Evolutionary conservation across 192 early-diverging fungal genomes (phyloP).

Genomic region (Thamnidium elegans): DNA sequence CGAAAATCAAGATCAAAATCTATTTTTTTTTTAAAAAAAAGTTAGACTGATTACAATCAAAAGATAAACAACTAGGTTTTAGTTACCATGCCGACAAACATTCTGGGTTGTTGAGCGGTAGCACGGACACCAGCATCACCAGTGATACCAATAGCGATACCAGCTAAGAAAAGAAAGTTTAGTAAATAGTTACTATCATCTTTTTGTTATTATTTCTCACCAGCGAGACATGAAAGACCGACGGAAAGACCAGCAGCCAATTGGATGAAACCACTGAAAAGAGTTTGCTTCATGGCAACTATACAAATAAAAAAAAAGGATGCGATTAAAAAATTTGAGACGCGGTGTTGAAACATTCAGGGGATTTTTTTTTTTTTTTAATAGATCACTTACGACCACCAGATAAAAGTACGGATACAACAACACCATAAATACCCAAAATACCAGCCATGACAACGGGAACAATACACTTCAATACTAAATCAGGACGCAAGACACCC

Average conservation of each 20-base stretch:
- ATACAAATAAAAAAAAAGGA: conserved; percentile 16
- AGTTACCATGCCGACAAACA: conserved; percentile 86
- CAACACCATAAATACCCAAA: conserved; percentile 96
- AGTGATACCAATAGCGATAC: conserved; percentile 94
- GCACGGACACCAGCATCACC: conserved; percentile 94
- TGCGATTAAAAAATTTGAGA: conserved; percentile 36
- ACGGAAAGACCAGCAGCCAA: conserved; percentile 91
- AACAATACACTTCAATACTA: conserved; percentile 86
- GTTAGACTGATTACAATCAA: conserved; percentile 9
- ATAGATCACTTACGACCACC: conserved; percentile 72
- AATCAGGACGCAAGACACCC: conserved; percentile 90
- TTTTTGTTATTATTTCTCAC: conserved; percentile 1
- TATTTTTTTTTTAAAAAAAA: conserved; percentile 35
- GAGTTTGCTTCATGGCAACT: conserved; percentile 42
- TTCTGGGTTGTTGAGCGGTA: conserved; percentile 83
- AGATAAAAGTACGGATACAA: conserved; percentile 88
- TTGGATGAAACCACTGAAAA: conserved; percentile 83
- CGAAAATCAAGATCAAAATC: conserved; percentile 96
- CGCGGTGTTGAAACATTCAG: conserved; percentile 1
- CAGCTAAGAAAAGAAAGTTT: conserved; percentile 49
- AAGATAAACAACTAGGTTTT: conserved; percentile 2
- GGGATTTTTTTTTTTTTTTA: conserved; percentile 31
- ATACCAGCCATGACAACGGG: conserved; percentile 99
- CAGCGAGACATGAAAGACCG: conserved; percentile 84
- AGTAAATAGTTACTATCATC: background rate